Base-by-base conservation (phyloP, 2,329 filamentous ascomycete species). In the Tolypocladium guangdongense region DNA sequence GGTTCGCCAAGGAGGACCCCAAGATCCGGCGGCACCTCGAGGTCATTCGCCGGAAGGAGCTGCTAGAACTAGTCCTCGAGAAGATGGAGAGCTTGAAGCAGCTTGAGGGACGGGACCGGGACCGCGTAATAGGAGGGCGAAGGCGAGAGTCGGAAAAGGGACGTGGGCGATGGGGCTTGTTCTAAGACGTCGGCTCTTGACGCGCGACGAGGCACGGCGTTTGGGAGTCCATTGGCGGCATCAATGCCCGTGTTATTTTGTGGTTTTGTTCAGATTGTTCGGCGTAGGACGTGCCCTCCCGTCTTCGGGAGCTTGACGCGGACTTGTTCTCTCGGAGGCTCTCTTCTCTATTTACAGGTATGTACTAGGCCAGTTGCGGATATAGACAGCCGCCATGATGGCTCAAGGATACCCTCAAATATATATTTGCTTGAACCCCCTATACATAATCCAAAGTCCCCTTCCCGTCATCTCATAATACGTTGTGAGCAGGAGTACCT, bases 11-110 rank as follows among this genome's bases (percentile, higher is more conserved):
- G 52, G 93, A 99, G 70, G 95, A 99, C 64, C 87, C 90, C 20
- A 93, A 92, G 70, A 86, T 99, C 57, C 81, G 86, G 57, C 80
- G 86, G 49, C 95, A 99, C 67, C 77, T 99, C 45, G 95, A 99
- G 62, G 84, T 97, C 27, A 95, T 97, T 60, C 81, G 85, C 57
- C 80, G 91, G 59, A 99, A 99, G 71, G 91, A 96, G 64, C 77
- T 96, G 55, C 78, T 99, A 5, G 92, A 99, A 73, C 76, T 96
- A 53, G 93, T 96, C 6, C 76, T 99, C 33, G 87, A 90, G 66
- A 97, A 99, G 78, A 97, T 99, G 82, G 91, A 97, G 67, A 87
- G 88, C 54, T 71, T 99, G 62, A 79, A 88, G 55, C 86, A 91
- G 63, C 75, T 99, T 10, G 91, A 97, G 64, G 85, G 86, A 11